Evolutionary conservation across 2,329 filamentous ascomycete species (phyloP).

Genomic region (Bisporella sp.): DNA sequence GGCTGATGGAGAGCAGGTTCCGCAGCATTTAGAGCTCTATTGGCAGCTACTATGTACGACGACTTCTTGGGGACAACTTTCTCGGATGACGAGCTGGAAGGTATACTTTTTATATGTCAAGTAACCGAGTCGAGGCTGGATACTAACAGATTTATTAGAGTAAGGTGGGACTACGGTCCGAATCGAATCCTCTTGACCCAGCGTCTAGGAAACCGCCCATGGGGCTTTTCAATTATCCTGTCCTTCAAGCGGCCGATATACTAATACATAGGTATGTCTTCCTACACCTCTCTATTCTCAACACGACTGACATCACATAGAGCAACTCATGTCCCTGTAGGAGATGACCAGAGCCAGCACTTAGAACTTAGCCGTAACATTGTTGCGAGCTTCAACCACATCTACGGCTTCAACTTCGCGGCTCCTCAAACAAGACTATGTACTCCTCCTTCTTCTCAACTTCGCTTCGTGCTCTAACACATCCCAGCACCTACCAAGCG

Average conservation of each 20-base stretch:
- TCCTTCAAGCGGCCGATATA: constrained; percentile 91
- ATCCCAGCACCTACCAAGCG: constrained; percentile 55
- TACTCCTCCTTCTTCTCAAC: constrained; percentile 29
- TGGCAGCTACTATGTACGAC: constrained; percentile 93
- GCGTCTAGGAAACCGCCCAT: constrained; percentile 56
- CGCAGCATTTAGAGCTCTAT: constrained; percentile 83
- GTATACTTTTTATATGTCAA: constrained; percentile 34
- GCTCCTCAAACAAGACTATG: constrained; percentile 66
- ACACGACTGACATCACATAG: constrained; percentile 32
- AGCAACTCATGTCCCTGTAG: constrained; percentile 91
- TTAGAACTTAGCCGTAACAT: constrained; percentile 87
- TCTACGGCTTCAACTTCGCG: constrained; percentile 57
- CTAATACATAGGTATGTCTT: constrained; percentile 64
- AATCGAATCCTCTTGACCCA: constrained; percentile 50
- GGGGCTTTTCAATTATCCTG: constrained; percentile 91
- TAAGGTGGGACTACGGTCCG: constrained; percentile 61
- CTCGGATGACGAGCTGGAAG: constrained; percentile 99
- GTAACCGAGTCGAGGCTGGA: no score
- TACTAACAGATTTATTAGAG: constrained; percentile 43
- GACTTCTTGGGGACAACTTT: constrained; percentile 78
- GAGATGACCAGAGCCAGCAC: constrained; percentile 92
- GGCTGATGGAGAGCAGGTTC: constrained; percentile 41
- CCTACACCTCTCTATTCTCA: neutral
- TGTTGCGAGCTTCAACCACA: constrained; percentile 78
- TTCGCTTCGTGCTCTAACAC: constrained; percentile 1